phyloP scores from a whole-genome alignment of 805 yeast genomes.

The Saturnispora ahearnii region DNA sequence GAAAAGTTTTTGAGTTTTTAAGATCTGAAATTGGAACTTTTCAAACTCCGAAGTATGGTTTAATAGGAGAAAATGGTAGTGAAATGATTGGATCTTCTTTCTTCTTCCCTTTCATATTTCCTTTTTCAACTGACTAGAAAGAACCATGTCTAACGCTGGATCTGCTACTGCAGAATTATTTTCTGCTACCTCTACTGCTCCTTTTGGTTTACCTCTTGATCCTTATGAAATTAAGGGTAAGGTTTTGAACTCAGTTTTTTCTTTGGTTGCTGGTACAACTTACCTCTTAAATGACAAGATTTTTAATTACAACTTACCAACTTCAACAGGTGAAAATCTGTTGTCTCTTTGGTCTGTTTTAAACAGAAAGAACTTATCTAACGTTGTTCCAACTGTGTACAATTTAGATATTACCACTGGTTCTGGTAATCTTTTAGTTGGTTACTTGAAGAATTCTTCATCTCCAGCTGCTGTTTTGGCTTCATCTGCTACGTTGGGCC shows the following conservation, averaged over 20 bases:
- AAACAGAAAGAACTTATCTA: slow-evolving; percentile 42
- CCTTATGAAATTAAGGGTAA: slow-evolving; percentile 41
- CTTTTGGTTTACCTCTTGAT: slow-evolving; percentile 56
- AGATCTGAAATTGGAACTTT: neutral
- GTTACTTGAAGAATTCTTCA: slow-evolving; percentile 39
- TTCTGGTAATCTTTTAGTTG: slow-evolving; percentile 71
- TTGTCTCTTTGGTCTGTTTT: slow-evolving; percentile 58
- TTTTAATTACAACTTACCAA: slow-evolving; percentile 43
- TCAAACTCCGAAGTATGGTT: slow-evolving; percentile 6
- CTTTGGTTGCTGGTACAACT: slow-evolving; percentile 45
- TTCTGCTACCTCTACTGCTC: slow-evolving; percentile 36
- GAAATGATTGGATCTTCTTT: neutral
- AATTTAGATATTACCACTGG: slow-evolving; percentile 71
- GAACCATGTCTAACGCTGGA: slow-evolving; percentile 15
- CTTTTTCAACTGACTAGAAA: slow-evolving; percentile 12
- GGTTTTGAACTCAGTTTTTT: slow-evolving; percentile 45
- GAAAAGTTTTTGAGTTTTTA: neutral
- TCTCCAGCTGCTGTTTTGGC: slow-evolving; percentile 43
- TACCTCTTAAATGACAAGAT: slow-evolving; percentile 44
- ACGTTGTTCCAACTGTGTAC: slow-evolving; percentile 52
- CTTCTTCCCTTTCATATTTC: neutral
- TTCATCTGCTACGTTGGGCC: slow-evolving; percentile 58
- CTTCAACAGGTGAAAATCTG: slow-evolving; percentile 33
- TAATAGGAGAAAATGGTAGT: neutral
- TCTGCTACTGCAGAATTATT: slow-evolving; percentile 19